A percentile compares a stretch with the other conserved stretches of the same genome.
Conservation (phyloP, 129 eudicot species). For the Arctium minus region DNA sequence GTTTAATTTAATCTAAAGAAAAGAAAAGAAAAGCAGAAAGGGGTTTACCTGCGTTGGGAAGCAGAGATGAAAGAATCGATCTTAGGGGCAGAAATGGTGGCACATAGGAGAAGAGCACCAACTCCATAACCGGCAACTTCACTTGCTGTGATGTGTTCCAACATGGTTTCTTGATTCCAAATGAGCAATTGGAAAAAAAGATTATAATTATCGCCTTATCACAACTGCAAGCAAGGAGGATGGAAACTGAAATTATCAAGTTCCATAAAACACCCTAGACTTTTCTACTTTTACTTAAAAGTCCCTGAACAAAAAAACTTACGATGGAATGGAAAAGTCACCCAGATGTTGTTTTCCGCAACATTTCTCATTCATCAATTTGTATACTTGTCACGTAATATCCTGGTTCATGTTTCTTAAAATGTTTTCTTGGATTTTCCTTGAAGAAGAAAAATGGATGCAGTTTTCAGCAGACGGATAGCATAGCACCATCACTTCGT, state of each 20-base stretch:
- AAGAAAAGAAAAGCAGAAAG: not conserved
- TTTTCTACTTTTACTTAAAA: not conserved
- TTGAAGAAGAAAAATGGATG: not conserved
- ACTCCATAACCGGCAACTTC: slow-evolving; percentile 90
- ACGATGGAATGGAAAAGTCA: not conserved
- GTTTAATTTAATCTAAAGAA: not conserved
- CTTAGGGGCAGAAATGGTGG: slow-evolving; percentile 85
- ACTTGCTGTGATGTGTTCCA: slow-evolving; percentile 79
- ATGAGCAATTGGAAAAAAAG: not conserved
- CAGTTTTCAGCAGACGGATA: not conserved
- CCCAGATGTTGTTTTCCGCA: too few species aligned
- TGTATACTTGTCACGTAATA: too few species aligned
- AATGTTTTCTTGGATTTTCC: too few species aligned
- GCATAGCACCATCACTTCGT: slow-evolving; percentile 1
- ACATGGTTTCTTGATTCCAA: slow-evolving; percentile 21
- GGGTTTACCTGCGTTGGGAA: slow-evolving; percentile 80
- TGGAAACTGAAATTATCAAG: slow-evolving; percentile 8
- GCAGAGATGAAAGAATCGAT: slow-evolving; percentile 71
- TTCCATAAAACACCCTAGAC: not conserved
- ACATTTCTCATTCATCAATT: too few species aligned
- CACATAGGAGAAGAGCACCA: slow-evolving; percentile 66
- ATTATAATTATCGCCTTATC: slow-evolving; percentile 16
- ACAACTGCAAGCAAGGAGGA: not conserved
- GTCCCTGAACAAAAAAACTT: not conserved
- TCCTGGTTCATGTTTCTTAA: too few species aligned